phyloP scores from a whole-genome alignment of 1,139 yeast species.

The Diutina neorugosa region DNA sequence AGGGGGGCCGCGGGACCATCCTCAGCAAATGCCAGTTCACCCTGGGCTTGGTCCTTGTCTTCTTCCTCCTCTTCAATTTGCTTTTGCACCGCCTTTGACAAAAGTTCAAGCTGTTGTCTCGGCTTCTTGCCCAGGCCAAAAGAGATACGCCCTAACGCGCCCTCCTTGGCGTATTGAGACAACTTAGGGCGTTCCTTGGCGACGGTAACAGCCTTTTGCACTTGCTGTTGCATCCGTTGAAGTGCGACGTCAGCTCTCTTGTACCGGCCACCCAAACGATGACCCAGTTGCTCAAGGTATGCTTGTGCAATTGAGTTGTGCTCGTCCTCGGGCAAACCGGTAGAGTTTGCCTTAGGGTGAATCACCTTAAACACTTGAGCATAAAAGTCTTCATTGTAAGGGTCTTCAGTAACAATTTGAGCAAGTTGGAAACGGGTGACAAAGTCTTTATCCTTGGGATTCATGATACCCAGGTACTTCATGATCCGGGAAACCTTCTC shows the following conservation, averaged over 20 bases:
- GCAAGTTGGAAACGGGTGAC: constrained; percentile 90
- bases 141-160: constrained; percentile 84
- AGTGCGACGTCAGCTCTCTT: constrained; percentile 90
- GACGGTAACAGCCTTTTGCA: constrained; percentile 89
- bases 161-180: constrained; percentile 64
- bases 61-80: constrained; percentile 25
- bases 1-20: constrained; percentile 2
- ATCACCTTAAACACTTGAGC: constrained; percentile 88
- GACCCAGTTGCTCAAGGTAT: constrained; percentile 89
- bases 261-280: constrained; percentile 76
- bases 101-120: constrained; percentile 72
- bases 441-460: constrained; percentile 91
- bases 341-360: constrained; percentile 37
- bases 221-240: constrained; percentile 98
- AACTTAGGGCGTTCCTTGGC: constrained; percentile 83
- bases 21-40: constrained; percentile 6
- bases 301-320: constrained; percentile 77
- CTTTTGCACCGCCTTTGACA: constrained; percentile 40
- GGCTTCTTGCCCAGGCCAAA: constrained; percentile 79
- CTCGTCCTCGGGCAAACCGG: constrained; percentile 16
- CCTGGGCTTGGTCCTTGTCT: constrained; percentile 12
- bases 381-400: constrained; percentile 92
- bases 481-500: constrained; percentile 71
- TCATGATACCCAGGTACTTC: constrained; percentile 87
- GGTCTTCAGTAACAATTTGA: constrained; percentile 94